Evolutionary conservation across 257 asterid genomes (phyloP), one percentile per base, ranked within the genome.

Genomic region (Fraxinus cuspidata): DNA sequence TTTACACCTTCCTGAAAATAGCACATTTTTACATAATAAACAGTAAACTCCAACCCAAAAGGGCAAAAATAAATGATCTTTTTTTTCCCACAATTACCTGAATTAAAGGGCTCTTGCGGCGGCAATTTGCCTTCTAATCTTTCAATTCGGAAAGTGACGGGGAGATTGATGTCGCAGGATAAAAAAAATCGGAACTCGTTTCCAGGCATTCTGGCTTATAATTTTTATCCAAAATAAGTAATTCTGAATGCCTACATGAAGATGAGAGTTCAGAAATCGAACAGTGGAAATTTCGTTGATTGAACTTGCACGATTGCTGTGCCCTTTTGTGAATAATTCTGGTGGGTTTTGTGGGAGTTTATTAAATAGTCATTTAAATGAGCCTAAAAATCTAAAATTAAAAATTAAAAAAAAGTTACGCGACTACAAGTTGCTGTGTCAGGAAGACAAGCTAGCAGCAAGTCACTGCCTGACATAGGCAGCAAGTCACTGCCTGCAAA

Each of bases 101-200:
- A 90, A 85, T 88, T 83, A 21, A 84, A 74, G 49, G 84, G 81
- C 70, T 84, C 84, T 0, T 78, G 86, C 21, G 88, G 76, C 68
- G 84, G 80, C 37, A 93, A 79, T 83, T 91, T 90, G 49, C 97
- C 99, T 83, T 95, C 99, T 86, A 95, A 84, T 77, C 94, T 84
- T 89, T 95, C 99, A 82, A 93, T 90, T 78, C 92, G 88, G 88
- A 91, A 93, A 64, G 98, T 92, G 73, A 92, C 90, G 0, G 99
- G 99, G 66, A 93, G 92, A 89, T 93, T 95, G 32, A 95, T 93
- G 86, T 95, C 99, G 86, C 97, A 91, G 1, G 99, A 95, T 76
- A 95, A 82, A 90, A 95, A 95, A 91, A 93, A 93, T 1, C 97
- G 89, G 63, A 91, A 93, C 78, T 95, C 99, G 86, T 93, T 96